phyloP scores from a whole-genome alignment of 768 basidiomycete species.

The Phaeotremella skinneri region DNA sequence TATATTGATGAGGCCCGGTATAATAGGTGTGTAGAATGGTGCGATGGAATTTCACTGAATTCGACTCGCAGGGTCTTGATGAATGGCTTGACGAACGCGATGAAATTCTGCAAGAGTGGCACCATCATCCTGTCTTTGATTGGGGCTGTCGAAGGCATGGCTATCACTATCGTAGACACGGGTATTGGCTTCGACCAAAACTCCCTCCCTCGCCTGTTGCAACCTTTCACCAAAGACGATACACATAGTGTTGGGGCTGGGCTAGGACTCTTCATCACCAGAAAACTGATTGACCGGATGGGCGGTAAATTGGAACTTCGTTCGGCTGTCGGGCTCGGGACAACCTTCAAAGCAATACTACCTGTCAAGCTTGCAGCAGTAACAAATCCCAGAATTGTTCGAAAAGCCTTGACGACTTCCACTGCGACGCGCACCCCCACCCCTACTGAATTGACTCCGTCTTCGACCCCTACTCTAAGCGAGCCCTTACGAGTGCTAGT shows the following conservation, averaged over 20 bases:
- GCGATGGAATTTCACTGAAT: not conserved
- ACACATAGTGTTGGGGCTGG: constrained; percentile 33
- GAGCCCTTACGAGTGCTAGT: constrained; percentile 27
- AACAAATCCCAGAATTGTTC: not conserved
- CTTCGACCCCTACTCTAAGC: too few relatives aligned
- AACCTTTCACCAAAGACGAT: constrained; percentile 42
- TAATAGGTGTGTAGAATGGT: constrained; percentile 25
- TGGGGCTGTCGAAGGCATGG: constrained; percentile 5
- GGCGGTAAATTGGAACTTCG: constrained; percentile 22
- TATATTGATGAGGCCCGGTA: constrained; percentile 26
- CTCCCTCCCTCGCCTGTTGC: constrained; percentile 22
- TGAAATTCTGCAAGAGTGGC: constrained; percentile 26
- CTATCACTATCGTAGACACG: constrained; percentile 21
- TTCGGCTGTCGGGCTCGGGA: constrained; percentile 16
- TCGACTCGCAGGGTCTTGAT: constrained; percentile 26
- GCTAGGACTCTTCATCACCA: constrained; percentile 40
- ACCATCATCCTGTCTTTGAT: constrained; percentile 19
- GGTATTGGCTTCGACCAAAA: constrained; percentile 30
- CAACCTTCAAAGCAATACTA: constrained; percentile 26
- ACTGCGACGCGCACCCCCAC: not conserved
- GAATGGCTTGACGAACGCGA: constrained; percentile 40
- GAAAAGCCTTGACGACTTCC: not conserved
- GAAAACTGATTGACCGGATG: constrained; percentile 30
- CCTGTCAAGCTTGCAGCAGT: constrained; percentile 14
- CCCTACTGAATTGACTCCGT: not conserved